Evolutionary conservation across 768 basidiomycete genomes (phyloP).

Genomic region (Amanita polypyramis): DNA sequence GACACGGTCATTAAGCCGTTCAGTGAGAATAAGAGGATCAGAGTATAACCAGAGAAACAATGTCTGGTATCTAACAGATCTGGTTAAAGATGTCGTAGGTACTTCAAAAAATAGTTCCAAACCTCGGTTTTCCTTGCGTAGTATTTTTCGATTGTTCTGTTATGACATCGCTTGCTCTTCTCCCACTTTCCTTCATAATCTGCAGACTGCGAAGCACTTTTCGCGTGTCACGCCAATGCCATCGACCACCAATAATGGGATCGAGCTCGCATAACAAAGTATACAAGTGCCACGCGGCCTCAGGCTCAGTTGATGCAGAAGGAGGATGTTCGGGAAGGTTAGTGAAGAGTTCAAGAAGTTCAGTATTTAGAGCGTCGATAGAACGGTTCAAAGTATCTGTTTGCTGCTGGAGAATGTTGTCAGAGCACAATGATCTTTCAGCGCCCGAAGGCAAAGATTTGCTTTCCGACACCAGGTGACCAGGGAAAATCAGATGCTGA

Average conservation of each 20-base stretch:
- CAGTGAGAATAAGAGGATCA: constrained; percentile 46
- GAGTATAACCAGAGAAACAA: constrained; percentile 91
- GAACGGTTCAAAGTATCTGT: constrained; percentile 30
- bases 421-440: background rate
- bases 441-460: constrained; percentile 6
- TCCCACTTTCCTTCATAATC: constrained; percentile 64
- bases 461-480: constrained; percentile 39
- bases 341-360: constrained; percentile 40
- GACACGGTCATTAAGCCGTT: constrained; percentile 68
- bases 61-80: constrained; percentile 56
- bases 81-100: background rate
- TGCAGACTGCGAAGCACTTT: constrained; percentile 77
- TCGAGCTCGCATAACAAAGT: constrained; percentile 61
- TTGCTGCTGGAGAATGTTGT: constrained; percentile 5
- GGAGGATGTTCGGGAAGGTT: constrained; percentile 51
- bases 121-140: constrained; percentile 41
- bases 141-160: constrained; percentile 42
- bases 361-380: constrained; percentile 33
- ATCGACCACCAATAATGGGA: constrained; percentile 60
- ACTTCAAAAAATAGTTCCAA: constrained; percentile 5
- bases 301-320: constrained; percentile 42
- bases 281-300: constrained; percentile 54
- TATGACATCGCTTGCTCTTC: constrained; percentile 57
- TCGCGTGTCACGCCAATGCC: constrained; percentile 95
- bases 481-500: constrained; percentile 89